Evolutionary conservation across 768 basidiomycete genomes (phyloP), one percentile per base, ranked within the genome.

Genomic region (Boletus rex-veris): DNA sequence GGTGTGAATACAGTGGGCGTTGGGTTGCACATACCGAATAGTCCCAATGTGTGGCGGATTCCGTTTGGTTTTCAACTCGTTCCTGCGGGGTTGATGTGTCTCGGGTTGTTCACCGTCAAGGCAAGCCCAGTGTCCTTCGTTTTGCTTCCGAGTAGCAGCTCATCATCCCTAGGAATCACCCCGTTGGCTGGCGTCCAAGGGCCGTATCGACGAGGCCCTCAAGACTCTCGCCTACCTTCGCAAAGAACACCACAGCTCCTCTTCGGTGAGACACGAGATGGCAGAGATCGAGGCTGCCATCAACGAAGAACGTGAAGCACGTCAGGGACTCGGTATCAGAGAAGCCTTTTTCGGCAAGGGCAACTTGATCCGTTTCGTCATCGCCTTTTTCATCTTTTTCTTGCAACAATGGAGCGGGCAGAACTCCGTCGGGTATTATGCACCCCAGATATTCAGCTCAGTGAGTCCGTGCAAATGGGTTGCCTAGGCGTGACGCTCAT

Each of bases 321-420:
- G 87, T 10, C 58, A 71, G n/a, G 86, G 84, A 7, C 75, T 90
- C 10, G 85, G 87, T 1, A 58, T 78, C 54, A 81, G 75, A 59
- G 85, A 90, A 60, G 88, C 88, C 3, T 87, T 92, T 73, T 74
- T 89, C 37, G 86, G 86, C 18, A 88, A 88, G 65, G 92, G 92
- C 44, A 92, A 92, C 72, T 79, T 83, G 43, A 73, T 85, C 55
- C 85, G 92, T 21, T 93, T 94, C 74, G 73, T 86, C n/a, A 91
- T 94, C 61, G 91, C 92, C 2, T 84, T 90, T 59, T 69, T 79
- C 26, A 88, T 91, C 56, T 91, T 92, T 74, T 65, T 88, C 55
- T 73, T 91, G 8, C 91, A 92, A 60, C 89, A 92, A 65, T 91
- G 85, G 85, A 79, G 80, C 45, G 92, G 92, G 1, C 91, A 92